Evolutionary conservation across 2,329 filamentous ascomycete species (phyloP).

Genomic region (Epichloe baconii): DNA sequence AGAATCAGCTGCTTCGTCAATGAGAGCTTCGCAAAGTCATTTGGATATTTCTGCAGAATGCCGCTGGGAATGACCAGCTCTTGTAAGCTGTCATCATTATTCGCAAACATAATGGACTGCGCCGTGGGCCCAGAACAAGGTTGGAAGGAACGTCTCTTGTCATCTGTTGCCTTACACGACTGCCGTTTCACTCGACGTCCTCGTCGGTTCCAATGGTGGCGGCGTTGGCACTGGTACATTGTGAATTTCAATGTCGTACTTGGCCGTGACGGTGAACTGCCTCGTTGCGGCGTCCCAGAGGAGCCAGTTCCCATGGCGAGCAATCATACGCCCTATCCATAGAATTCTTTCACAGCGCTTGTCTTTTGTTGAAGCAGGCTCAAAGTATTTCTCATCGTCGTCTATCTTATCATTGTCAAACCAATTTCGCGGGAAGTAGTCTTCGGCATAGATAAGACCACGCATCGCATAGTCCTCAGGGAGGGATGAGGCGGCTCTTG

Average conservation of each 20-base stretch:
- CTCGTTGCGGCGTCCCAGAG: constrained; percentile 25
- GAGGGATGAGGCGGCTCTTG: constrained; percentile 34
- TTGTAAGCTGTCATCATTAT: no score
- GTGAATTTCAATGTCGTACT: neutral
- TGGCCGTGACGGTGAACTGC: constrained; percentile 19
- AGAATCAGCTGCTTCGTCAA: no score
- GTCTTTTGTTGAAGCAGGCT: constrained; percentile 43
- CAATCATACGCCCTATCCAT: constrained; percentile 40
- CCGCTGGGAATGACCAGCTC: no score
- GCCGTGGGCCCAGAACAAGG: neutral
- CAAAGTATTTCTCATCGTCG: constrained; percentile 55
- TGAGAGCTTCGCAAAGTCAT: no score
- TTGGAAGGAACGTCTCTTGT: neutral
- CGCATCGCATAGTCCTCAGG: constrained; percentile 58
- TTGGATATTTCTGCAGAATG: no score
- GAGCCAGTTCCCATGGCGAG: constrained; percentile 26
- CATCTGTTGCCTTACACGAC: neutral
- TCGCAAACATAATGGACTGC: neutral
- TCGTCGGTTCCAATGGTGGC: neutral
- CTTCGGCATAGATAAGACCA: constrained; percentile 46
- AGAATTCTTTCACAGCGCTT: constrained; percentile 46
- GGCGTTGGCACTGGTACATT: neutral
- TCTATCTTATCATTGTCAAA: constrained; percentile 46
- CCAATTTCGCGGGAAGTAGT: constrained; percentile 46
- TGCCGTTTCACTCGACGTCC: neutral